phyloP scores from a whole-genome alignment of 2,329 filamentous ascomycete species.

The Fusarium sp. region DNA sequence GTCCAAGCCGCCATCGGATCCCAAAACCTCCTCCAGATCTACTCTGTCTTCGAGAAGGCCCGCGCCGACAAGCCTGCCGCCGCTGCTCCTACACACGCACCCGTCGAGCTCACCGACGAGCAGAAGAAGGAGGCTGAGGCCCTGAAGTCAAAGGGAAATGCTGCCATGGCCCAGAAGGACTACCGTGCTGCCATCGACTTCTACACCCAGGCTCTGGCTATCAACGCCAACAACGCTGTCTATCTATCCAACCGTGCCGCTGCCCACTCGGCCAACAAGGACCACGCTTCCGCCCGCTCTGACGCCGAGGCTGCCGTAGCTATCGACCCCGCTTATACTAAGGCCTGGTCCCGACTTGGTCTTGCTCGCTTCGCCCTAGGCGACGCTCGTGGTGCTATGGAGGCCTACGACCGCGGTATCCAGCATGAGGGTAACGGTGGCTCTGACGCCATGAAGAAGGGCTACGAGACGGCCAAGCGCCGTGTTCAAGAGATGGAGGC shows the following conservation, averaged over 20 bases:
- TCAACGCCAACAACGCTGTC: constrained; percentile 88
- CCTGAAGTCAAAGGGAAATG: constrained; percentile 91
- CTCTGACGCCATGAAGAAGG: constrained; percentile 97
- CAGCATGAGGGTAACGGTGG: constrained; percentile 93
- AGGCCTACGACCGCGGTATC: constrained; percentile 93
- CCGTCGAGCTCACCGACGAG: constrained; percentile 56
- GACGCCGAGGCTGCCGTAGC: constrained; percentile 92
- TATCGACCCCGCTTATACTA: constrained; percentile 92
- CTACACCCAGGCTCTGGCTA: constrained; percentile 86
- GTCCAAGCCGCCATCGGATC: constrained; percentile 81
- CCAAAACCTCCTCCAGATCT: constrained; percentile 91
- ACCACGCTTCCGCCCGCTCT: constrained; percentile 84
- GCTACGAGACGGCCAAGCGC: constrained; percentile 91
- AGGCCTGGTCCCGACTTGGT: constrained; percentile 94
- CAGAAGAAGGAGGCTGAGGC: constrained; percentile 84
- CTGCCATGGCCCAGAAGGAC: constrained; percentile 94
- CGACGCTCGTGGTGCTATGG: constrained; percentile 90
- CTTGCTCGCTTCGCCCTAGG: constrained; percentile 92
- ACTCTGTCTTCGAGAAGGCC: constrained; percentile 95
- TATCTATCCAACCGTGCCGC: constrained; percentile 98
- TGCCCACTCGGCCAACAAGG: constrained; percentile 84
- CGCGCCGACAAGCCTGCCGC: constrained; percentile 55
- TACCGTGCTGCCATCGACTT: constrained; percentile 83
- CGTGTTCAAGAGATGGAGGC: constrained; percentile 82
- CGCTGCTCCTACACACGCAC: constrained; percentile 45